Conservation (phyloP, 805 yeast species). For the Sungouiozyma intestinalis region DNA sequence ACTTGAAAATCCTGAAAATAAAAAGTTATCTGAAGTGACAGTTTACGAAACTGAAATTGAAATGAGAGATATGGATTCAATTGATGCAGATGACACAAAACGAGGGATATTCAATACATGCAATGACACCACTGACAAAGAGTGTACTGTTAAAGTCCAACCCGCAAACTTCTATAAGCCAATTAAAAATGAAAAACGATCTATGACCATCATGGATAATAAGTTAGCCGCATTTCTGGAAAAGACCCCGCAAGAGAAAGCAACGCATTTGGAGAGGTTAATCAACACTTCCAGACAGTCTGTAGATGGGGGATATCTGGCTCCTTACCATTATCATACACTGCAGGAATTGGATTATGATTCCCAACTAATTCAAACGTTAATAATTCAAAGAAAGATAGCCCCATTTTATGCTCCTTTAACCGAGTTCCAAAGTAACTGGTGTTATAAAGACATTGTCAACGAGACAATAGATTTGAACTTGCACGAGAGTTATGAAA, state of each 20-base stretch:
- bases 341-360: conserved; percentile 61
- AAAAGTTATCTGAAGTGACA: background rate
- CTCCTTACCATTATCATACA: conserved; percentile 81
- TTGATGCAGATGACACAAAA: no score
- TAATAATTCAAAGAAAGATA: conserved; percentile 56
- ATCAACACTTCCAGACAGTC: conserved; percentile 51
- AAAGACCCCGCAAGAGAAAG: background rate
- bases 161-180: background rate
- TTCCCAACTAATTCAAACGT: conserved; percentile 60
- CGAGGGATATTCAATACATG: no score
- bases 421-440: conserved; percentile 56
- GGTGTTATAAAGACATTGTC: conserved; percentile 61
- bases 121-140: no score
- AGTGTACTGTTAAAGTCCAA: background rate
- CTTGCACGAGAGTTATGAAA: conserved; percentile 43
- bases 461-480: conserved; percentile 36
- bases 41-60: background rate
- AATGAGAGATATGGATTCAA: background rate
- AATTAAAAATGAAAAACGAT: background rate
- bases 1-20: background rate
- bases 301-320: conserved; percentile 95
- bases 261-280: conserved; percentile 17
- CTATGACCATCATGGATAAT: background rate
- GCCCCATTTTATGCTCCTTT: conserved; percentile 88
- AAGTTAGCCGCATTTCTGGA: background rate